Conservation (phyloP, 805 yeast species). For the Debaryomyces prosopidis region DNA sequence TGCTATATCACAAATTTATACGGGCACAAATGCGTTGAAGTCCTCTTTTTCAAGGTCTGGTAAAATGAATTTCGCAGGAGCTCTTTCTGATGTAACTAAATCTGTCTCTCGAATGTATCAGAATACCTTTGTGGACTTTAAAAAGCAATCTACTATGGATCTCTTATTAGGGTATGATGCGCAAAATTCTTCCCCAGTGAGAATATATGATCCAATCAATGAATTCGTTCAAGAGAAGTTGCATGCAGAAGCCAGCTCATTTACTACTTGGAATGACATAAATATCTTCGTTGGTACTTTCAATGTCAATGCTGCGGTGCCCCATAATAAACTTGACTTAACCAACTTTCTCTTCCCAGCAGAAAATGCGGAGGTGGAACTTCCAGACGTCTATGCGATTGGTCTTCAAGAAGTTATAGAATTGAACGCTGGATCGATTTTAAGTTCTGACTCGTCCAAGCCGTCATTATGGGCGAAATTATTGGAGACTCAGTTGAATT, state of each 20-base stretch:
- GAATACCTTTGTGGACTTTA: conserved; percentile 91
- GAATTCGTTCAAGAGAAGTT: conserved; percentile 78
- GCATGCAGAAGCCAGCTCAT: conserved; percentile 47
- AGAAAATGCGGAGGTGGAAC: conserved; percentile 35
- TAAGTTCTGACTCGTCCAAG: conserved; percentile 80
- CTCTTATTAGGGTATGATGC: conserved; percentile 78
- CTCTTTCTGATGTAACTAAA: conserved; percentile 94
- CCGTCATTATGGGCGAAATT: conserved; percentile 77
- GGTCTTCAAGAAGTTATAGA: conserved; percentile 96
- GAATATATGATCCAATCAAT: conserved; percentile 81
- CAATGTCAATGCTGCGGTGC: conserved; percentile 75
- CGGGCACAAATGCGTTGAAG: conserved; percentile 64
- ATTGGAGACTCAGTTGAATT: conserved; percentile 62
- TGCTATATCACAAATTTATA: conserved; percentile 61
- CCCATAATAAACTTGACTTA: conserved; percentile 55
- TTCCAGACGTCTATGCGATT: conserved; percentile 81
- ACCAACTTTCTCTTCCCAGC: conserved; percentile 80
- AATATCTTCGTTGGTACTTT: conserved; percentile 79
- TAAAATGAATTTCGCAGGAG: conserved; percentile 95
- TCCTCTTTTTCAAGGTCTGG: conserved; percentile 94
- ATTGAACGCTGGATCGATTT: conserved; percentile 84
- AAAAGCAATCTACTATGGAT: conserved; percentile 88
- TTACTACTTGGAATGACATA: conserved; percentile 60
- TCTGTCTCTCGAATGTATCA: conserved; percentile 94
- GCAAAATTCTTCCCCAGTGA: conserved; percentile 63